Evolutionary conservation across 2,329 filamentous ascomycete species (phyloP), one percentile per base, ranked within the genome.

Genomic region (Parastagonospora avenae): DNA sequence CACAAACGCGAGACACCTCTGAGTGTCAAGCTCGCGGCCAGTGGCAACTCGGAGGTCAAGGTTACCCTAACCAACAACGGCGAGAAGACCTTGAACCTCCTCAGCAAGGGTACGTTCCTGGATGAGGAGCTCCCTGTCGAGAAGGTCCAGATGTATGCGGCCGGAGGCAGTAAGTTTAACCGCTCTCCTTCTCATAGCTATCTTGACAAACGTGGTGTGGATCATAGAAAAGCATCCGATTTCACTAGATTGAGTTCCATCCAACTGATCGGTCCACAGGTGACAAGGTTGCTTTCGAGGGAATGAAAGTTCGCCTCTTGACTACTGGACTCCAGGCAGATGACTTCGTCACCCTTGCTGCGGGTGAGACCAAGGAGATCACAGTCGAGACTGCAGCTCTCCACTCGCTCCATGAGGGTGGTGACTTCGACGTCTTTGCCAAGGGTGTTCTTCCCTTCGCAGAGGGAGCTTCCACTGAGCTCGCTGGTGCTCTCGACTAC

Each of bases 401-500:
- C 2, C 82, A 85, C 67, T 79, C 84, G 55, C 76, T 82, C 15
- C 68, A 68, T 16, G 57, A 66, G n/a, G 76, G 77, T 31, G 85
- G 85, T 50, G 74, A 76, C 43, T 85, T 85, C 64, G 80, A 80
- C 46, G 70, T 90, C 42, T 76, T 79, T 46, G 78, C 84, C 4
- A 73, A 74, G 4, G 87, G 87, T 5, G 32, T 61, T 14, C 53
- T 72, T 11, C 68, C 67, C 6, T 71, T 53, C 31, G 69, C 68
- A 9, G 63, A 66, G 38, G 76, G 78, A 9, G 81, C 80, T 48
- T 82, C 85, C 28, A 75, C 78, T 16, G 73, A 79, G 35, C 77
- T 89, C 31, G 70, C 79, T 8, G 84, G 82, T 9, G 79, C 78
- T 38, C 68, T 88, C 2, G 68, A 79, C 9, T 89, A 82, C 73